Percentiles rank a stretch among this genome's conserved stretches.
phyloP scores from a whole-genome alignment of 768 basidiomycete species.

The Lentinus brumalis region DNA sequence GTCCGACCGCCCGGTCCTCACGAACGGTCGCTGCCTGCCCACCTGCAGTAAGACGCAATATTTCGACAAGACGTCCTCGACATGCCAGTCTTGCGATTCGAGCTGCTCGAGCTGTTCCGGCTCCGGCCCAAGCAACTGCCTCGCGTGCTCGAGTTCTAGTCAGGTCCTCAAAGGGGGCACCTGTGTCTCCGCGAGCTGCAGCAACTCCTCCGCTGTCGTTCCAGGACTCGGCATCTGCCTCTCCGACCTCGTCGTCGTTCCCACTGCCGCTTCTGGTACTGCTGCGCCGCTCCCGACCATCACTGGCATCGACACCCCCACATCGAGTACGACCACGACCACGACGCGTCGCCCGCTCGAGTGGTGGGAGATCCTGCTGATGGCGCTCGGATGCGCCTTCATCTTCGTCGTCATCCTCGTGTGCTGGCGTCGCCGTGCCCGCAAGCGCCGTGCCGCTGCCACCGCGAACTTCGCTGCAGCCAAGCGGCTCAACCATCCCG shows the following conservation, averaged over 20 bases:
- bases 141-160: slow-evolving; percentile 68
- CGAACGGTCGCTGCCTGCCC: slow-evolving; percentile 75
- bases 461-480: slow-evolving; percentile 66
- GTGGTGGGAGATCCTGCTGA: slow-evolving; percentile 88
- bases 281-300: slow-evolving; percentile 53
- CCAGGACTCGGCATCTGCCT: slow-evolving; percentile 79
- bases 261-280: slow-evolving; percentile 48
- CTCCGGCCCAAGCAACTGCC: slow-evolving; percentile 64
- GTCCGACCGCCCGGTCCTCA: slow-evolving; percentile 66
- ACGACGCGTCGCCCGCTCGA: slow-evolving; percentile 42
- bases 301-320: slow-evolving; percentile 59
- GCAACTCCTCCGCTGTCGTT: slow-evolving; percentile 53
- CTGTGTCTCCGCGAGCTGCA: slow-evolving; percentile 67
- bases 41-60: slow-evolving; percentile 75
- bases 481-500: slow-evolving; percentile 51
- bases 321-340: slow-evolving; percentile 18
- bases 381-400: slow-evolving; percentile 80
- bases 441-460: slow-evolving; percentile 64
- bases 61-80: slow-evolving; percentile 63
- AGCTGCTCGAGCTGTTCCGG: slow-evolving; percentile 81
- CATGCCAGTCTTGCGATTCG: slow-evolving; percentile 73
- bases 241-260: slow-evolving; percentile 65
- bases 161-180: slow-evolving; percentile 65
- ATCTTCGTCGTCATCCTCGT: slow-evolving; percentile 68
- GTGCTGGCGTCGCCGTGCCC: slow-evolving; percentile 70